These are phyloP conservation scores for Melampsora medusae DNA, from an alignment of 1,284 basidiomycete species.

Conservation along the genomic window DNA sequence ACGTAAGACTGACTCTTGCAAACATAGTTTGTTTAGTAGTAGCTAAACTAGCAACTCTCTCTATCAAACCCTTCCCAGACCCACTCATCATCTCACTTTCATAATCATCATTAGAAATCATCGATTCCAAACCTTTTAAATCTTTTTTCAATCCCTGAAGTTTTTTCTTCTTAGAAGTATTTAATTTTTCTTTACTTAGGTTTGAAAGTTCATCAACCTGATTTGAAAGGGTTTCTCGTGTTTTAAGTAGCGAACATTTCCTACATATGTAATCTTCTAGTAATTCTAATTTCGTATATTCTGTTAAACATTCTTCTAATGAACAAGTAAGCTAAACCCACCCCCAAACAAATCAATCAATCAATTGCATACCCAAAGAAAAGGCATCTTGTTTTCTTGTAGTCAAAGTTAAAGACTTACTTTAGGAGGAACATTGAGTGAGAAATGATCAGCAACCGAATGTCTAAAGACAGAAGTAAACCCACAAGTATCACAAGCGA, in stretches of 20 bases:
- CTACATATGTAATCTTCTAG: constrained; percentile 79
- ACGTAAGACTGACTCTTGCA: constrained; percentile 65
- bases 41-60: constrained; percentile 69
- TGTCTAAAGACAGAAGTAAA: constrained; percentile 87
- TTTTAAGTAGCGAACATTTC: constrained; percentile 73
- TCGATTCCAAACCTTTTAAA: background rate
- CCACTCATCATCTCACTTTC: background rate
- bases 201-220: background rate
- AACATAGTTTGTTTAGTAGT: constrained; percentile 84
- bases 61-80: constrained; percentile 48
- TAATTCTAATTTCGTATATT: constrained; percentile 77
- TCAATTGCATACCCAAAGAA: too few relatives aligned
- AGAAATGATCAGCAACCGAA: constrained; percentile 76
- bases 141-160: background rate
- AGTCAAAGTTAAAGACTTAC: constrained; percentile 46
- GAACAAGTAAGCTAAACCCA: constrained; percentile 61
- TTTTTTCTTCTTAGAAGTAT: background rate
- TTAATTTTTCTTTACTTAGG: background rate
- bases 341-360: constrained; percentile 8
- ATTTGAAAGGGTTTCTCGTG: constrained; percentile 57
- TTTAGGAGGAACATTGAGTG: constrained; percentile 67
- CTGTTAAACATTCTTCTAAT: constrained; percentile 70
- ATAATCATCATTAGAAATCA: background rate
- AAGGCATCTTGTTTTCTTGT: too few relatives aligned
- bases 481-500: constrained; percentile 75